Evolutionary conservation across 345 rosid genomes (phyloP).

Genomic region (Salix exigua): DNA sequence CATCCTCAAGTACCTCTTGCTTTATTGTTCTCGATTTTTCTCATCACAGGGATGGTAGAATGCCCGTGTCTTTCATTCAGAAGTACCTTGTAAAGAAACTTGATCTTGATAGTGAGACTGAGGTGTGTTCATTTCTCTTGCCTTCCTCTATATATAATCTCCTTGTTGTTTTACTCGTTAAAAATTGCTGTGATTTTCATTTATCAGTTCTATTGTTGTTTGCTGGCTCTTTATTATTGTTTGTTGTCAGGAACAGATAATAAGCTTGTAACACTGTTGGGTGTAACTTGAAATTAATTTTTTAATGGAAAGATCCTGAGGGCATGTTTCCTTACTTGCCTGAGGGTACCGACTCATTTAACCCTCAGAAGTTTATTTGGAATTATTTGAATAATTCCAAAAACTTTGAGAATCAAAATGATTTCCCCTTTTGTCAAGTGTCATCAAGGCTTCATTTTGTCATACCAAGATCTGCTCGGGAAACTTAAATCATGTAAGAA

Average conservation of each 20-base stretch:
- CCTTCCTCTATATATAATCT: neutral
- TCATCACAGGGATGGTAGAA: slow-evolving; percentile 64
- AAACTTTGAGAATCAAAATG: neutral
- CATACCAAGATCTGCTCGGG: neutral
- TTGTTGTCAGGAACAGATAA: neutral
- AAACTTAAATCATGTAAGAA: neutral
- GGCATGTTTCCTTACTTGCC: no score
- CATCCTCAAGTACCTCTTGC: neutral
- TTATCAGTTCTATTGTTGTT: neutral
- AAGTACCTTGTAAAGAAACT: slow-evolving; percentile 81
- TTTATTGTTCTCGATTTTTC: slow-evolving; percentile 4
- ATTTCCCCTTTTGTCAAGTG: neutral
- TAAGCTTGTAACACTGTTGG: neutral
- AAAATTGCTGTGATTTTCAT: neutral
- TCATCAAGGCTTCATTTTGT: neutral
- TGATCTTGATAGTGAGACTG: slow-evolving; percentile 57
- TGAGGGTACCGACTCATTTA: neutral
- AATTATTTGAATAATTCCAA: neutral
- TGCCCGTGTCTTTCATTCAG: slow-evolving; percentile 73
- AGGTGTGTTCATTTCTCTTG: slow-evolving; percentile 43
- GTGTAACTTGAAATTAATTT: neutral
- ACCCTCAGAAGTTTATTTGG: neutral
- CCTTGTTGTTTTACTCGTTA: neutral
- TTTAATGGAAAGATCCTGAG: neutral
- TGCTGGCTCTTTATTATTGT: neutral